Conservation (phyloP, 2,329 filamentous ascomycete genomes). For the Aspergillus glaucus region DNA sequence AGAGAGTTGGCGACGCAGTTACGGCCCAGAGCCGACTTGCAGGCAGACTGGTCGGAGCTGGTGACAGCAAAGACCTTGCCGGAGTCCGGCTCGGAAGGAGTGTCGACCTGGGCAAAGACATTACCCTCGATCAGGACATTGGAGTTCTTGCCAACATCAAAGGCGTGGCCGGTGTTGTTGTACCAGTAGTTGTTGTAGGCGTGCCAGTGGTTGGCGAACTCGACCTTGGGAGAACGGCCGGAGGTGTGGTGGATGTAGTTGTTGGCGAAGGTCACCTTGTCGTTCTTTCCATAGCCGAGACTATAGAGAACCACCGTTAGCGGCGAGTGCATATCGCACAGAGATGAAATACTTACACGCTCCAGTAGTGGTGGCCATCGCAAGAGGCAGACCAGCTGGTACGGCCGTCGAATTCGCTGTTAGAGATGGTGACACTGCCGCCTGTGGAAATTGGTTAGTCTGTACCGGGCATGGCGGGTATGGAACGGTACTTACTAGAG, state of each 20-base stretch:
- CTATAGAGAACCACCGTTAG: slow-evolving; percentile 6
- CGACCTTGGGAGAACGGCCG: slow-evolving; percentile 53
- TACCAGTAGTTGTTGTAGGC: slow-evolving; percentile 36
- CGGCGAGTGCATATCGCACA: neutral
- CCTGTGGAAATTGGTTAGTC: slow-evolving; percentile 38
- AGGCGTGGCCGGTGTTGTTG: slow-evolving; percentile 40
- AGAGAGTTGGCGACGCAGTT: slow-evolving; percentile 23
- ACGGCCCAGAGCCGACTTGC: slow-evolving; percentile 21
- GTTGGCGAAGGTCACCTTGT: slow-evolving; percentile 52
- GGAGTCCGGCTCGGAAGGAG: slow-evolving; percentile 26
- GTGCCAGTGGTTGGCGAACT: slow-evolving; percentile 50
- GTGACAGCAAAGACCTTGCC: slow-evolving; percentile 24
- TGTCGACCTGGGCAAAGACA: slow-evolving; percentile 38
- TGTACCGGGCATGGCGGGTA: slow-evolving; percentile 46
- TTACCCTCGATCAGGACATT: slow-evolving; percentile 42
- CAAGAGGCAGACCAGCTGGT: slow-evolving; percentile 51
- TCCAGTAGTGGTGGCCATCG: slow-evolving; percentile 55
- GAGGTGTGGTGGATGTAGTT: slow-evolving; percentile 56
- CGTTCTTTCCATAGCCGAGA: slow-evolving; percentile 49
- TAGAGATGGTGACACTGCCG: slow-evolving; percentile 52
- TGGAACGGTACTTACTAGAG: slow-evolving; percentile 37
- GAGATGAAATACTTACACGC: slow-evolving; percentile 23
- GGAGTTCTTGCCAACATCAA: slow-evolving; percentile 26
- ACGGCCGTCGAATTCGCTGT: slow-evolving; percentile 53
- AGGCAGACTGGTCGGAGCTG: slow-evolving; percentile 12